Evolutionary conservation across 257 asterid species (phyloP).

Genomic region (Osmanthus fragrans): DNA sequence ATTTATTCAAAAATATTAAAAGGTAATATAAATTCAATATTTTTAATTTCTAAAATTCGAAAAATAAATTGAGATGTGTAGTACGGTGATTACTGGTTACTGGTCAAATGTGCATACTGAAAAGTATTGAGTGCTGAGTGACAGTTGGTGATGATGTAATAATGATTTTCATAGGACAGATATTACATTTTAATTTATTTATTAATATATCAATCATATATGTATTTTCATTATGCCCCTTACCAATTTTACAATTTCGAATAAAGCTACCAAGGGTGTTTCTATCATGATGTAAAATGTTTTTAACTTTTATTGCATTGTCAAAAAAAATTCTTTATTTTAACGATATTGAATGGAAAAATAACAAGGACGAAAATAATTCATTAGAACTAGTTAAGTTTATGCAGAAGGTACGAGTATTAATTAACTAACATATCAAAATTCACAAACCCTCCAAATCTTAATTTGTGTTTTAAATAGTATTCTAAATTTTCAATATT

Average conservation of each 20-base stretch:
- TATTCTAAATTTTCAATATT: too few relatives aligned
- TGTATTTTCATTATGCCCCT: not conserved
- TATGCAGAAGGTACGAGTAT: too few relatives aligned
- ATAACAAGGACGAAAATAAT: not conserved
- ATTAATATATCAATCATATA: too few relatives aligned
- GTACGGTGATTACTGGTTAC: not conserved
- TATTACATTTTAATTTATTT: too few relatives aligned
- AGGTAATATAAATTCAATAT: too few relatives aligned
- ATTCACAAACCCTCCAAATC: too few relatives aligned
- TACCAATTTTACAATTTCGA: not conserved
- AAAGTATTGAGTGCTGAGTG: constrained; percentile 25
- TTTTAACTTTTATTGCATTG: not conserved
- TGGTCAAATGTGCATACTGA: constrained; percentile 32
- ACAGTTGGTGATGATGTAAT: constrained; percentile 30
- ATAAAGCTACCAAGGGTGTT: not conserved
- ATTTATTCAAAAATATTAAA: too few relatives aligned
- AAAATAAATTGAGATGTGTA: too few relatives aligned
- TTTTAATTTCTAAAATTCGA: too few relatives aligned
- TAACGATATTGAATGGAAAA: not conserved
- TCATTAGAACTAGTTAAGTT: not conserved
- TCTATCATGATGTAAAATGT: not conserved
- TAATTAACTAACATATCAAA: too few relatives aligned
- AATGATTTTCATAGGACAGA: constrained; percentile 19
- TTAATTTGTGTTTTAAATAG: too few relatives aligned
- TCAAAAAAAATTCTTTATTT: not conserved